Percentiles rank a stretch among this genome's conserved stretches.
Evolutionary conservation across 2,329 filamentous ascomycete species (phyloP).

Genomic region (Diaporthe capsici): DNA sequence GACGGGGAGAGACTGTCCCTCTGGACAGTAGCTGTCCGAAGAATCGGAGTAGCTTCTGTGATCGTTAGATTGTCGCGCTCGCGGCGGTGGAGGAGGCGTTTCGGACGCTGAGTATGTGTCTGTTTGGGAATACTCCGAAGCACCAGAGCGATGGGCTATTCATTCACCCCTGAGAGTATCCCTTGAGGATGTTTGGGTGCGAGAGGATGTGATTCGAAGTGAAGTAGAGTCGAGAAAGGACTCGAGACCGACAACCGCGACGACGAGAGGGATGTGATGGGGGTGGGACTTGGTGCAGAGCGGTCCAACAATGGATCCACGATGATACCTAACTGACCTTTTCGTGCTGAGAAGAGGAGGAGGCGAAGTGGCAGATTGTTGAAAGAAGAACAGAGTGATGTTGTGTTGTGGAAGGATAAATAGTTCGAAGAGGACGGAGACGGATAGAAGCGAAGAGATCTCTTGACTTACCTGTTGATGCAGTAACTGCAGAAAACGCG

Average conservation of each 20-base stretch:
- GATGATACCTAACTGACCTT: too few relatives aligned
- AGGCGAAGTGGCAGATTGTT: neutral
- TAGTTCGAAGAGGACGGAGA: neutral
- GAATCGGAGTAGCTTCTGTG: neutral
- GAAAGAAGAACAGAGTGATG: neutral
- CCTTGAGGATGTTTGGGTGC: neutral
- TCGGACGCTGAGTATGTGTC: neutral
- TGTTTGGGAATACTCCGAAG: neutral
- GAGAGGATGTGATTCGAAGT: accelerated
- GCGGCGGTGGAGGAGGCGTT: accelerated
- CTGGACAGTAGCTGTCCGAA: neutral
- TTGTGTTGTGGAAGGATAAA: neutral
- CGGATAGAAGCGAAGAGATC: neutral
- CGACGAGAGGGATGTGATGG: neutral
- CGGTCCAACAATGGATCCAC: neutral
- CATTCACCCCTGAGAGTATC: neutral
- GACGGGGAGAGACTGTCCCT: neutral
- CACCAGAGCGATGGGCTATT: too few relatives aligned
- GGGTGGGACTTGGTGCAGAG: neutral
- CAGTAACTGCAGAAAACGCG: neutral
- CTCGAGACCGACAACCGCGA: neutral
- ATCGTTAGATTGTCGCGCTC: neutral
- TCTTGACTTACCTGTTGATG: neutral
- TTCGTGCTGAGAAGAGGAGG: neutral
- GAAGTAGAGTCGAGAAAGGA: too few relatives aligned